phyloP scores from a whole-genome alignment of 2,329 filamentous ascomycete genomes.

The Fusarium sp. region DNA sequence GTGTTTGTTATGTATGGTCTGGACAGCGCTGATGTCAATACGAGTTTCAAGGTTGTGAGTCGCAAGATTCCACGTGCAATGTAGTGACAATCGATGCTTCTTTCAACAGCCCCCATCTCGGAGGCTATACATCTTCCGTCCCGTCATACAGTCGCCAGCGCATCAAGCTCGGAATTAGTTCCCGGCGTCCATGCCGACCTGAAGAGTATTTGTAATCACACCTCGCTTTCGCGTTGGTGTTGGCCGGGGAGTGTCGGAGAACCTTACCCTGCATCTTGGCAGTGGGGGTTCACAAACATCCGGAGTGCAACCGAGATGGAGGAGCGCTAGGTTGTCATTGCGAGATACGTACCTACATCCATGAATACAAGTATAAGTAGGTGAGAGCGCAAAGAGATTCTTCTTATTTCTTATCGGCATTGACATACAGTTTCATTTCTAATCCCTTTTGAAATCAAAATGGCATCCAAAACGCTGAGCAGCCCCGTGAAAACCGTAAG shows the following conservation, averaged over 20 bases:
- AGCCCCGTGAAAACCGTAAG: not conserved
- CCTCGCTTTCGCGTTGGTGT: not conserved
- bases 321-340: not conserved
- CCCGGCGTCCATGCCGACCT: not conserved
- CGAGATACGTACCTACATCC: not conserved
- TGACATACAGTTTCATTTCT: not conserved
- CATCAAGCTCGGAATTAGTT: not conserved
- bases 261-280: not conserved
- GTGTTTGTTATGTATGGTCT: not conserved
- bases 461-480: not conserved
- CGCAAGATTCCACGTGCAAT: not conserved
- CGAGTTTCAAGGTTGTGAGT: not conserved
- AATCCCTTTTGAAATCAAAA: not conserved
- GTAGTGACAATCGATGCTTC: too few species aligned
- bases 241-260: not conserved
- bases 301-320: not conserved
- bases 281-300: not conserved
- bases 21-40: not conserved
- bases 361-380: not conserved
- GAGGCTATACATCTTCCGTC: not conserved
- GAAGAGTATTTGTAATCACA: not conserved
- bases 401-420: not conserved
- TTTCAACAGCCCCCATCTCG: not conserved
- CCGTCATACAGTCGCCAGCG: not conserved
- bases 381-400: not conserved